Base-by-base conservation (phyloP, 2,329 filamentous ascomycete species). In the Fusarium sp. region DNA sequence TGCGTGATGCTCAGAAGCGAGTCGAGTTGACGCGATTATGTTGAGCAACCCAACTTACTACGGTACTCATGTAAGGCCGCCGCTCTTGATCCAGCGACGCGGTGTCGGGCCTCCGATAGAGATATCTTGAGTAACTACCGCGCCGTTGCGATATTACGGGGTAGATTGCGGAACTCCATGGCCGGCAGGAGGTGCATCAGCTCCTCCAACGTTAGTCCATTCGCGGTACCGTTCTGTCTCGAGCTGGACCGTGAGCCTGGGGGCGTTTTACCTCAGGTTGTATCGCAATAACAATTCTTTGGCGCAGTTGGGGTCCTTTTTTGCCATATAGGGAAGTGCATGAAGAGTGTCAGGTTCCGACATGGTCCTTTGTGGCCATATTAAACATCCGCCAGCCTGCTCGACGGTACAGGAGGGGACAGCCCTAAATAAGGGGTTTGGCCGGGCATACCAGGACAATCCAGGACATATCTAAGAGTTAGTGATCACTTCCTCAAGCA, bases 41-140 rank as follows among this genome's bases (percentile, higher is more conserved):
- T 65, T 59, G 20, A 27, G 9, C 42, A 68, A 62, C 33, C 67
- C 46, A 1, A 70, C 67, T 3, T 29, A 46, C 14, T 68, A 64
- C n/a, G 53, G 70, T 33, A 49, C 42, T 6, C 40, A 55, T 11
- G 36, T 61, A 4, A 33, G 67, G 20, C 70, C 67, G 5, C 62
- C 38, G 16, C 64, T 67, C 42, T 67, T 67, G 42, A 51, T 71
- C 40, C 63, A 70, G n/a, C 56, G 69, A 10, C 69, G 56, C 33
- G 69, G 69, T 29, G 59, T 29, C 27, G 33, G 69, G 40, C 55
- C 11, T 60, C 46, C 17, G 58, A 56, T 16, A 46, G 33, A 7
- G 56, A 64, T 12, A 36, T 29, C 40, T 70, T 46, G 20, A 62
- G 49, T 42, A 64, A 42, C 56, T 44, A 24, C 16, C 62, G n/a